Evolutionary conservation across 2,329 filamentous ascomycete species (phyloP).

Genomic region (Sclerotinia spermophila): DNA sequence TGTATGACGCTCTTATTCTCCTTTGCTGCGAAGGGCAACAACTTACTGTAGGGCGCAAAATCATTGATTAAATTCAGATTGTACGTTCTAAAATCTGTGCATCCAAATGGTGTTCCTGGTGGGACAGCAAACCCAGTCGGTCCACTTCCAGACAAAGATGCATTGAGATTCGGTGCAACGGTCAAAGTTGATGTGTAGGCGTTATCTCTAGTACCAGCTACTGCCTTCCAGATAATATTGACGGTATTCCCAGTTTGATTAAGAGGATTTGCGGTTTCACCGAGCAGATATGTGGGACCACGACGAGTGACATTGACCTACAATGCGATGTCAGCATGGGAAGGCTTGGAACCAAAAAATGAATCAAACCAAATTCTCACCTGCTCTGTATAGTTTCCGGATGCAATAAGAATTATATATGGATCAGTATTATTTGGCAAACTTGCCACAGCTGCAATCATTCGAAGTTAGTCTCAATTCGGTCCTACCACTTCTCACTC

Average conservation of each 20-base stretch:
- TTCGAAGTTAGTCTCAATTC: conserved; percentile 16
- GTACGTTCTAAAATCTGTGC: conserved; percentile 60
- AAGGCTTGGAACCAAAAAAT: not conserved
- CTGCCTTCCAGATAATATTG: conserved; percentile 57
- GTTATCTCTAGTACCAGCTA: conserved; percentile 52
- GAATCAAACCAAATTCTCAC: conserved; percentile 15
- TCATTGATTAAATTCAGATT: conserved; percentile 65
- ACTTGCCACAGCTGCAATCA: conserved; percentile 27
- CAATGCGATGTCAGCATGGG: conserved; percentile 43
- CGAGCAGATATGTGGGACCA: conserved; percentile 58
- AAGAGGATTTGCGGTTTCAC: conserved; percentile 40
- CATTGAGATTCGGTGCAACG: conserved; percentile 60
- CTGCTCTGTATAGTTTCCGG: conserved; percentile 56
- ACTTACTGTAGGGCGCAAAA: conserved; percentile 43
- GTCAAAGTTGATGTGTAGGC: conserved; percentile 59
- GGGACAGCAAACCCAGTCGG: conserved; percentile 60
- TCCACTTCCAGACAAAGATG: conserved; percentile 58
- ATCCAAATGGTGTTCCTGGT: conserved; percentile 59
- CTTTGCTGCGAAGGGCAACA: not conserved
- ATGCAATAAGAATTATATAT: conserved; percentile 56
- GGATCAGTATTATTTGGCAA: conserved; percentile 33
- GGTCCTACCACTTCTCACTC: not conserved
- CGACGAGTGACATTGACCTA: conserved; percentile 58
- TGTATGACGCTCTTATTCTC: not conserved
- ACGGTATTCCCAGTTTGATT: conserved; percentile 43